phyloP scores from a whole-genome alignment of 495 filamentous ascomycete genomes.

The Lasiosphaeriaceae sp. region DNA sequence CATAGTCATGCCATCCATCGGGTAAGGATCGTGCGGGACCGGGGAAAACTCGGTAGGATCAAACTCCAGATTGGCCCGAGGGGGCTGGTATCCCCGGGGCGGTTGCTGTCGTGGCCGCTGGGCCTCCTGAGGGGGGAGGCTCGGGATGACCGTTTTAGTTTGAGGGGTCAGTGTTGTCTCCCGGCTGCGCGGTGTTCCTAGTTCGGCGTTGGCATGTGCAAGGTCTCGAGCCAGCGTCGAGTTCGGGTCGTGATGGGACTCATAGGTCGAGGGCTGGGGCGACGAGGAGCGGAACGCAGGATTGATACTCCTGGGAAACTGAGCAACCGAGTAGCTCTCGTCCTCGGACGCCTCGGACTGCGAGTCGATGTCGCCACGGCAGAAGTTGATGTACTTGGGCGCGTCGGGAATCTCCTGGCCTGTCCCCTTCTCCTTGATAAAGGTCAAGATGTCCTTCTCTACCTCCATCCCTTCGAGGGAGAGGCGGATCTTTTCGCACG shows the following conservation, averaged over 20 bases:
- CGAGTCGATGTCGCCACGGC: conserved; percentile 81
- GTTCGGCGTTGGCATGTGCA: conserved; percentile 46
- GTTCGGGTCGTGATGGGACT: conserved; percentile 83
- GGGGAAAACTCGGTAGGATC: conserved; percentile 59
- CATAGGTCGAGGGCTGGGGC: conserved; percentile 71
- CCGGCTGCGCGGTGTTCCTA: conserved; percentile 43
- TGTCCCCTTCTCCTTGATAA: conserved; percentile 87
- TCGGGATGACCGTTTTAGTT: conserved; percentile 32
- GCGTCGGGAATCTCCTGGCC: conserved; percentile 95
- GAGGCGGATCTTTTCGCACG: conserved; percentile 94
- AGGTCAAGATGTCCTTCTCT: conserved; percentile 85
- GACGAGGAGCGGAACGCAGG: conserved; percentile 92
- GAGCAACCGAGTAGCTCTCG: conserved; percentile 85
- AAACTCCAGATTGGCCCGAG: conserved; percentile 36
- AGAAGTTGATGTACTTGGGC: conserved; percentile 98
- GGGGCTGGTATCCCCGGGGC: conserved; percentile 22
- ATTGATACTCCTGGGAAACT: conserved; percentile 93
- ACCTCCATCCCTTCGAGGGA: conserved; percentile 95
- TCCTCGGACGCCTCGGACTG: conserved; percentile 79
- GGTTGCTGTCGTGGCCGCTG: conserved; percentile 14
- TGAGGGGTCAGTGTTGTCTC: conserved; percentile 55
- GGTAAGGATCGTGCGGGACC: conserved; percentile 90
- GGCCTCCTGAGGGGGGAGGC: conserved; percentile 12
- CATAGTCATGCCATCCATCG: conserved; percentile 98
- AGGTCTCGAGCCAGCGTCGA: conserved; percentile 62